Evolutionary conservation across 257 asterid species (phyloP), one percentile per base, ranked within the genome.

Genomic region (Jaltomata sinuosa): DNA sequence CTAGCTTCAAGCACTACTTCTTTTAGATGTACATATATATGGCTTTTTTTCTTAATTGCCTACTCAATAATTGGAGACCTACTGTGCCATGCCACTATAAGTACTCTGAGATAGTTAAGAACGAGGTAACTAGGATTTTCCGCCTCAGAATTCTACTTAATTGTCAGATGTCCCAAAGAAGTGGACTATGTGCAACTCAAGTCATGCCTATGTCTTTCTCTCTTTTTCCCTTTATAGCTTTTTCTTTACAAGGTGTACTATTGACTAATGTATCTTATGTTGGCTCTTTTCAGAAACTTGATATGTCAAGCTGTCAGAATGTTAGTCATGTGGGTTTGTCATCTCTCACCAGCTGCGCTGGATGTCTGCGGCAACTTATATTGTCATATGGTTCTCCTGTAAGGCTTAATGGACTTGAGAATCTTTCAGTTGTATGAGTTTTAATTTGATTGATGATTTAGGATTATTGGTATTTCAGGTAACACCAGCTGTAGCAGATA

Each of bases 281-380:
- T 84, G 82, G 42, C 84, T n/a, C 88, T 86, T 78, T 80, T 85
- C 95, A 96, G 98, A 91, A 88, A 78, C 98, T 96, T 59, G 94
- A 96, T 89, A 91, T 96, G 91, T 93, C 99, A 8, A 91, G 97
- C 92, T 93, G 98, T 85, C 97, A 90, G 89, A 94, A 92, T 80
- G 89, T 94, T 50, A 94, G 95, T 71, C 94, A 91, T n/a, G 88
- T 90, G 74, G 97, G 97, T 42, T 90, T 96, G 87, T 96, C 97
- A 27, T 91, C 93, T 88, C 91, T 96, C 81, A 91, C 97, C 47
- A 89, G 87, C 80, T 88, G 93, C 31, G 92, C 94, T 67, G 92
- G 90, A 67, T 85, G 87, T 74, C 79, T 96, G 85, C 89, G 88
- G 85, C 93, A 92, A 77, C 97, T 96, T 86, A 90, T 87, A 90